Evolutionary conservation across 345 rosid species (phyloP).

Genomic region (Pistacia atlantica): DNA sequence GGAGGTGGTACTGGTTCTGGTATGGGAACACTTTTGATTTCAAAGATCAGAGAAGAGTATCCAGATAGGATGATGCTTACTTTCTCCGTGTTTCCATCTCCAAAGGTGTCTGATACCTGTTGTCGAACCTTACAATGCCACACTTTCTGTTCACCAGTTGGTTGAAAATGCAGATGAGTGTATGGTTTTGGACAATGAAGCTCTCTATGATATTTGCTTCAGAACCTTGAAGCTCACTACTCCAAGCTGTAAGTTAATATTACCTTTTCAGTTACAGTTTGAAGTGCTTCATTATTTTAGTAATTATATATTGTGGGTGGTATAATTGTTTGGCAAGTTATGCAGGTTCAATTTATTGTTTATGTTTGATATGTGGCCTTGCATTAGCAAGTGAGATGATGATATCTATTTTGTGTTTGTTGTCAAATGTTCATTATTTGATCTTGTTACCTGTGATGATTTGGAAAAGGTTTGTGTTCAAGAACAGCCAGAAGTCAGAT

Average conservation of each 20-base stretch:
- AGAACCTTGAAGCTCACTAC: constrained; percentile 76
- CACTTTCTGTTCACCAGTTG: constrained; percentile 75
- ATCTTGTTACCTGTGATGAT: not conserved
- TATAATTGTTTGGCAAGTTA: too few species aligned
- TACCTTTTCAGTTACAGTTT: not conserved
- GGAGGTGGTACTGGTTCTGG: constrained; percentile 81
- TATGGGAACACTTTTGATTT: constrained; percentile 72
- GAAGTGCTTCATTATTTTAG: not conserved
- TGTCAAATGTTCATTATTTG: not conserved
- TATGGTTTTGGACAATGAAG: constrained; percentile 75
- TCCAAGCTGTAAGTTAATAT: constrained; percentile 62
- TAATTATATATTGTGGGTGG: not conserved
- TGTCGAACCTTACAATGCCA: constrained; percentile 76
- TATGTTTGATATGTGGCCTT: not conserved
- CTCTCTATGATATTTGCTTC: constrained; percentile 77
- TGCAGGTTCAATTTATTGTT: not conserved
- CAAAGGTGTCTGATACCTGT: constrained; percentile 77
- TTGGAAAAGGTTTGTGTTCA: not conserved
- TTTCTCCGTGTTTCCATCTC: constrained; percentile 69
- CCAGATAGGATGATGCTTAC: constrained; percentile 79
- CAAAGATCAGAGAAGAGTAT: constrained; percentile 70
- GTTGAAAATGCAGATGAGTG: constrained; percentile 82
- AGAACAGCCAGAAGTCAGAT: too few species aligned
- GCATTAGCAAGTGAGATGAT: not conserved
- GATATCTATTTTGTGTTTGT: not conserved